Percentiles rank a stretch among this genome's conserved stretches.
Conservation (phyloP, 768 basidiomycete species). For the Russula abietina region DNA sequence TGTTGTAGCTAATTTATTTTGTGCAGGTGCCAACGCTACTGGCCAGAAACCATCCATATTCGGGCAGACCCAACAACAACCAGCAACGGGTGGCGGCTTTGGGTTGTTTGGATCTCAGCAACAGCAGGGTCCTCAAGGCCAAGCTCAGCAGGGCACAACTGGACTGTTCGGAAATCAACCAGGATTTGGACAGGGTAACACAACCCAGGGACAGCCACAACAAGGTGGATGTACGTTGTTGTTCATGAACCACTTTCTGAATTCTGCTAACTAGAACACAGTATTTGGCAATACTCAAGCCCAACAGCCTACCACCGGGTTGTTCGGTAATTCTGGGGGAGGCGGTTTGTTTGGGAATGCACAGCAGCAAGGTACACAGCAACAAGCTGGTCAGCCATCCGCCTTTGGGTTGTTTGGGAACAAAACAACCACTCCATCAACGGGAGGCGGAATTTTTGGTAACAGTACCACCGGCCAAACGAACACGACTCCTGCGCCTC, state of each 20-base stretch:
- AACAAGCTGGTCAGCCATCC: slow-evolving; percentile 16
- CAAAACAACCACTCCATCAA: slow-evolving; percentile 31
- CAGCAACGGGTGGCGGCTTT: slow-evolving; percentile 20
- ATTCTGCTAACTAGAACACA: slow-evolving; percentile 1
- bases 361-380: slow-evolving; percentile 21
- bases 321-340: slow-evolving; percentile 20
- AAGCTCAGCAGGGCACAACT: slow-evolving; percentile 28
- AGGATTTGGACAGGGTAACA: slow-evolving; percentile 20
- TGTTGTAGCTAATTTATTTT: background rate
- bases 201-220: slow-evolving; percentile 22
- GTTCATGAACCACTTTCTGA: background rate
- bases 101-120: slow-evolving; percentile 33
- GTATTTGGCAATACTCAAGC: slow-evolving; percentile 26
- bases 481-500: slow-evolving; percentile 14
- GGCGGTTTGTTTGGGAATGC: slow-evolving; percentile 21
- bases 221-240: slow-evolving; percentile 25
- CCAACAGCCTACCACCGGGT: slow-evolving; percentile 25
- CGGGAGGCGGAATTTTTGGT: slow-evolving; percentile 40
- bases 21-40: slow-evolving; percentile 15
- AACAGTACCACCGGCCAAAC: slow-evolving; percentile 30
- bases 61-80: slow-evolving; percentile 23
- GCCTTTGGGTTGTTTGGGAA: slow-evolving; percentile 31
- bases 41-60: slow-evolving; percentile 28
- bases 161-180: slow-evolving; percentile 26
- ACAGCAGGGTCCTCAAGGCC: slow-evolving; percentile 35